phyloP scores from a whole-genome alignment of 202 grass and related monocot genomes.

The Setaria viridis region DNA sequence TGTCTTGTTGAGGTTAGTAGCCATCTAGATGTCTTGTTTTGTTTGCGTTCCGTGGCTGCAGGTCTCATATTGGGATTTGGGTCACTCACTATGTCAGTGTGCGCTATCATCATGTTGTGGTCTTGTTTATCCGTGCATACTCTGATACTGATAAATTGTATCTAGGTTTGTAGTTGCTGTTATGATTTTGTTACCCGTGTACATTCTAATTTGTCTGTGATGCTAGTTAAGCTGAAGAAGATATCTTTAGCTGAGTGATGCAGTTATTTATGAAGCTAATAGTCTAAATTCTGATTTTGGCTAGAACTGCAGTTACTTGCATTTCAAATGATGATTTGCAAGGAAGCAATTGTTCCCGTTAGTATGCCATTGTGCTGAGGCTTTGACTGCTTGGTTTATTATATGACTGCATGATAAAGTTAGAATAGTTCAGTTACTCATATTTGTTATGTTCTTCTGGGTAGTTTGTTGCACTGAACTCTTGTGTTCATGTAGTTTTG shows the following conservation, averaged over 20 bases:
- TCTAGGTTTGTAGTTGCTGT: neutral
- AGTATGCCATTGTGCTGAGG: neutral
- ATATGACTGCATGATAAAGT: neutral
- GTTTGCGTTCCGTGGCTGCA: neutral
- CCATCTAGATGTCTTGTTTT: neutral
- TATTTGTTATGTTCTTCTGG: neutral
- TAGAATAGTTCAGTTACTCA: neutral
- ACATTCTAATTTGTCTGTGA: neutral
- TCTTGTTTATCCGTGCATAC: neutral
- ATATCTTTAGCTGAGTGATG: neutral
- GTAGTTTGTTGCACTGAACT: neutral
- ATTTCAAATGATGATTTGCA: neutral
- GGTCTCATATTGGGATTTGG: neutral
- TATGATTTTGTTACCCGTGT: neutral
- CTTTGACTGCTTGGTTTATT: neutral
- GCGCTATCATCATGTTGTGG: neutral
- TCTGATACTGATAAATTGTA: too few species aligned
- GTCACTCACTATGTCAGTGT: neutral
- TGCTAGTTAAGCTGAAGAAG: neutral
- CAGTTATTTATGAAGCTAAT: neutral
- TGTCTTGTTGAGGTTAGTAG: neutral
- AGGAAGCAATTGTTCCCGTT: neutral
- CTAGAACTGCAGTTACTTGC: neutral
- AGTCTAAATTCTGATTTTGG: neutral
- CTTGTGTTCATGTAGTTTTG: neutral